A percentile compares a stretch with the other conserved stretches of the same genome.
These are phyloP conservation scores for Phytophthora brassicae DNA, from an alignment of 352 stramenopile genomes.

Conservation along the genomic window DNA sequence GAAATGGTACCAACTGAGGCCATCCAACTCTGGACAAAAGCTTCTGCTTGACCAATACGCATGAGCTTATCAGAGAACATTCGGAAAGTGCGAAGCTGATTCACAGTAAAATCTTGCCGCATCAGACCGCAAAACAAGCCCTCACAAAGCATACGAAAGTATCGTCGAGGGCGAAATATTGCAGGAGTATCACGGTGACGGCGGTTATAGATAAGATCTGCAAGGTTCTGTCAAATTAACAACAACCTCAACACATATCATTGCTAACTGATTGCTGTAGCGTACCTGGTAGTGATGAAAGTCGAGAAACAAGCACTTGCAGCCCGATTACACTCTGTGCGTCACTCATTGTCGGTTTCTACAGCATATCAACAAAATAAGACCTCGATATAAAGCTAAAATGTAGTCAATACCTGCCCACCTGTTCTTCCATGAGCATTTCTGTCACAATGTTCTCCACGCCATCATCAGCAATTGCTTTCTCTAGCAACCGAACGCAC, in stretches of 20 bases:
- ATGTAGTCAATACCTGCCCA: conserved; percentile 3
- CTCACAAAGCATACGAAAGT: conserved; percentile 46
- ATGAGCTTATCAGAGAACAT: conserved; percentile 66
- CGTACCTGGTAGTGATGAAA: conserved; percentile 55
- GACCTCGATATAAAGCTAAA: neutral
- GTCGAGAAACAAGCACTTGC: conserved; percentile 45
- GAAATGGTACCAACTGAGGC: conserved; percentile 22
- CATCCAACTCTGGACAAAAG: conserved; percentile 54
- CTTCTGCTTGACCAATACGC: conserved; percentile 52
- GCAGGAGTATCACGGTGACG: conserved; percentile 42
- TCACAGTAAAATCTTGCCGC: neutral
- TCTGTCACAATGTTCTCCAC: conserved; percentile 36
- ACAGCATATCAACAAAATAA: neutral
- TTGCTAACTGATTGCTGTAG: neutral
- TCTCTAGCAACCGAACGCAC: conserved; percentile 52
- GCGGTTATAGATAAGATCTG: conserved; percentile 72
- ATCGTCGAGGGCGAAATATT: conserved; percentile 47
- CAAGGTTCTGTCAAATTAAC: neutral
- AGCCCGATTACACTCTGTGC: conserved; percentile 19
- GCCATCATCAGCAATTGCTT: conserved; percentile 22
- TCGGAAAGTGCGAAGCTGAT: conserved; percentile 39
- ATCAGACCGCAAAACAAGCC: conserved; percentile 40
- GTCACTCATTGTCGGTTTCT: conserved; percentile 11
- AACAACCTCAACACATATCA: too few relatives aligned
- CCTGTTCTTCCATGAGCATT: conserved; percentile 43